These are phyloP conservation scores for Pterothamnion heteromorphum DNA, from an alignment of 31 red algal genomes.

Conservation along the genomic window DNA sequence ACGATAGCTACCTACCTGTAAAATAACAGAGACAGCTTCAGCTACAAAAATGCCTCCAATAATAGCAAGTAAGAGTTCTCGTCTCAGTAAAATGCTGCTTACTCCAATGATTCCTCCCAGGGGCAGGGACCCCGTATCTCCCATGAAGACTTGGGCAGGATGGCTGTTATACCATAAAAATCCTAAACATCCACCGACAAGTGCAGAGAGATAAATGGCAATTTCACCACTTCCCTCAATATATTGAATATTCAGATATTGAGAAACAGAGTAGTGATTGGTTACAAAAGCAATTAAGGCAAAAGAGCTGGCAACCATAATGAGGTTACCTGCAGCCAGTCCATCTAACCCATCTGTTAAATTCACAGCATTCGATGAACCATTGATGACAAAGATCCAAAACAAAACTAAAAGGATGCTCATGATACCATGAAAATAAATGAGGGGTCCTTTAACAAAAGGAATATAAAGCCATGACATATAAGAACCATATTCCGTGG, in stretches of 20 bases:
- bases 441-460: conserved; percentile 8
- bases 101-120: neutral
- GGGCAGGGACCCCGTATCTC: neutral
- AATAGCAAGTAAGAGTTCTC: neutral
- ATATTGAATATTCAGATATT: conserved; percentile 15
- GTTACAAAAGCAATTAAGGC: neutral
- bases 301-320: neutral
- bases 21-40: conserved; percentile 32
- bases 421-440: neutral
- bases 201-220: neutral
- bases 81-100: neutral
- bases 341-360: conserved; percentile 45
- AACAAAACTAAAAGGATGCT: neutral
- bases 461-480: neutral
- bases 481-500: neutral
- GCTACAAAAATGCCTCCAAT: conserved; percentile 9
- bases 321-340: neutral
- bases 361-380: conserved; percentile 19
- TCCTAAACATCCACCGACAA: neutral
- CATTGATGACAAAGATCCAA: neutral
- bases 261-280: neutral
- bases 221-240: neutral
- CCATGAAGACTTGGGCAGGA: conserved; percentile 42
- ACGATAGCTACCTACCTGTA: conserved; percentile 10
- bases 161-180: conserved; percentile 30